These are phyloP conservation scores for Ramularia endophylla DNA, from an alignment of 2,329 filamentous ascomycete genomes.

Conservation along the genomic window DNA sequence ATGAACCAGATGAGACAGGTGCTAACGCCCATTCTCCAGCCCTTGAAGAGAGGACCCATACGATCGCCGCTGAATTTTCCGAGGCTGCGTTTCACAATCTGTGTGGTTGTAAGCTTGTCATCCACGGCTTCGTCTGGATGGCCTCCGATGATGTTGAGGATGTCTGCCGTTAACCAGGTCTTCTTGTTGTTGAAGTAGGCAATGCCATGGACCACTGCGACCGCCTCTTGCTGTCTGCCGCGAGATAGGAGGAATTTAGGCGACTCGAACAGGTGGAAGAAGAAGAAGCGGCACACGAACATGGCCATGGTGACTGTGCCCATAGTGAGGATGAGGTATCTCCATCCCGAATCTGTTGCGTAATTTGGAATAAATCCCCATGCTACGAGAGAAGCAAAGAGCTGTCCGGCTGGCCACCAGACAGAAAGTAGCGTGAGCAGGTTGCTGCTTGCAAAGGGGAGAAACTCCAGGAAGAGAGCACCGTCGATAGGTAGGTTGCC, in stretches of 20 bases:
- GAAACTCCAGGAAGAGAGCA: conserved; percentile 75
- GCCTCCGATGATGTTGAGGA: conserved; percentile 52
- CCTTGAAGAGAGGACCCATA: conserved; percentile 57
- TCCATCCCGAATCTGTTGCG: conserved; percentile 64
- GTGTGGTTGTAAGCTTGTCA: conserved; percentile 36
- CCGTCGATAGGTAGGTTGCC: conserved; percentile 76
- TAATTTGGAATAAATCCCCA: conserved; percentile 23
- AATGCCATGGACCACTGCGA: conserved; percentile 51
- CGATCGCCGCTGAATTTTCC: conserved; percentile 60
- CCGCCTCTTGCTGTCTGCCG: conserved; percentile 72
- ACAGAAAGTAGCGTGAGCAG: conserved; percentile 76
- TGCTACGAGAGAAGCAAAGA: conserved; percentile 56
- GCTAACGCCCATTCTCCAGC: conserved; percentile 42
- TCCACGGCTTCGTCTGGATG: conserved; percentile 45
- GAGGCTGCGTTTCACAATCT: conserved; percentile 56
- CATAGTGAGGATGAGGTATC: conserved; percentile 64
- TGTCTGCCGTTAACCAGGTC: conserved; percentile 71
- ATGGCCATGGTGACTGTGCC: conserved; percentile 68
- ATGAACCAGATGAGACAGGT: conserved; percentile 64
- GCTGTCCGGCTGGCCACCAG: conserved; percentile 81
- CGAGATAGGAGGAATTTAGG: conserved; percentile 60
- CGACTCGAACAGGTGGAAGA: conserved; percentile 79
- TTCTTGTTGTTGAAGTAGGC: conserved; percentile 39
- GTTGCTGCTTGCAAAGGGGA: conserved; percentile 60
- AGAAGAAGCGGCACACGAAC: conserved; percentile 71